These are phyloP conservation scores for Lonicera japonica DNA, from an alignment of 129 eudicot genomes.

Conservation along the genomic window DNA sequence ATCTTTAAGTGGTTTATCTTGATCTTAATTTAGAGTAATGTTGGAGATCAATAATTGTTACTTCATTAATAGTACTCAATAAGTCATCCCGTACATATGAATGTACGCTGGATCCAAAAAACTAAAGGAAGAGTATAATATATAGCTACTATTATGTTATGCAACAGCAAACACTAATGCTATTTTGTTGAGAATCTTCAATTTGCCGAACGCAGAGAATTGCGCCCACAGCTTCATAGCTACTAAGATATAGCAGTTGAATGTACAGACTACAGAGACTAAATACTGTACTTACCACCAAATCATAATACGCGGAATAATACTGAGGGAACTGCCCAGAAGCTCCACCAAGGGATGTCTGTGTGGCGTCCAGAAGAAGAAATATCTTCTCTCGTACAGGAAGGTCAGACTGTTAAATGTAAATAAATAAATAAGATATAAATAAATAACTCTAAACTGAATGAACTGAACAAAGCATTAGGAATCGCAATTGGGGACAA, in stretches of 20 bases:
- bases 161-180: too few species aligned
- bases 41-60: too few species aligned
- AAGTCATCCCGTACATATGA: too few species aligned
- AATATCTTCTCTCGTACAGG: conserved; percentile 93
- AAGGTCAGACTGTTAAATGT: conserved; percentile 61
- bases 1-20: too few species aligned
- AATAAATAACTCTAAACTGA: neutral
- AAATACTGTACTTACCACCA: conserved; percentile 67
- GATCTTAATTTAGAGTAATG: too few species aligned
- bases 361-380: conserved; percentile 98
- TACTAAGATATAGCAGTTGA: neutral
- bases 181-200: too few species aligned
- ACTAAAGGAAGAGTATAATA: too few species aligned
- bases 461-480: neutral
- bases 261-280: conserved; percentile 3
- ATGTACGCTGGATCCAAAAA: too few species aligned
- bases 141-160: too few species aligned
- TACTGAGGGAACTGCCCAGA: conserved; percentile 89
- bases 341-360: conserved; percentile 98
- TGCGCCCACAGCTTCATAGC: too few species aligned
- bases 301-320: conserved; percentile 85
- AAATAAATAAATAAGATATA: neutral
- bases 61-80: too few species aligned
- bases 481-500: conserved; percentile 11
- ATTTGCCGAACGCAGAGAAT: too few species aligned